Conservation (phyloP, 768 basidiomycete genomes). For the Antrodiella citrinella region DNA sequence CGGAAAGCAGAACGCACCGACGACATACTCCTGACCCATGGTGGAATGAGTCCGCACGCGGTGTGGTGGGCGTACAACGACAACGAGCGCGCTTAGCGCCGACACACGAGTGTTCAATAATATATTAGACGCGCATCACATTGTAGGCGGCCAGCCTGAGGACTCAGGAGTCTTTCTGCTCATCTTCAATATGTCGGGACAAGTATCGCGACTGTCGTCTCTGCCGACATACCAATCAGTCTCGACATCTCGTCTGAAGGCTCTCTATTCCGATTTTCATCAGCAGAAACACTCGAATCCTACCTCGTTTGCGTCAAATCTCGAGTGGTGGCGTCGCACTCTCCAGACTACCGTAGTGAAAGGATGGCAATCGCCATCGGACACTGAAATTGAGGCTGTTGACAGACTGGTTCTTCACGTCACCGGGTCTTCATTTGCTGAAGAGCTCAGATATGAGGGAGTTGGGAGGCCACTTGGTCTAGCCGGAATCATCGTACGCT, state of each 20-base stretch:
- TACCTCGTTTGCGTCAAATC: conserved; percentile 67
- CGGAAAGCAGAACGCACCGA: not conserved
- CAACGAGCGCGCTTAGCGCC: no score
- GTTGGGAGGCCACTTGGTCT: conserved; percentile 72
- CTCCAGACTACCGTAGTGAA: conserved; percentile 52
- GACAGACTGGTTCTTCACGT: conserved; percentile 59
- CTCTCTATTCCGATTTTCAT: conserved; percentile 84
- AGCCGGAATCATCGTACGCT: conserved; percentile 66
- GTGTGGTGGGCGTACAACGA: no score
- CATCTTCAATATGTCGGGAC: not conserved
- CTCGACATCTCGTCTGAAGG: conserved; percentile 51
- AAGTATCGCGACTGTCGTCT: conserved; percentile 15
- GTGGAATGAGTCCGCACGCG: no score
- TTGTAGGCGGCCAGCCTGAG: no score
- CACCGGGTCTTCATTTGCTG: conserved; percentile 38
- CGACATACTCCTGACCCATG: not conserved
- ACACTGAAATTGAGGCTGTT: conserved; percentile 3
- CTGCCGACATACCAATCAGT: conserved; percentile 40
- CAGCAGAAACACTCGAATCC: conserved; percentile 81
- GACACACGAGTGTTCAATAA: no score
- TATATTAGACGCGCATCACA: no score
- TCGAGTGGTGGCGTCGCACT: conserved; percentile 81
- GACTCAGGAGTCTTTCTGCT: no score
- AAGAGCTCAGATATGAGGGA: conserved; percentile 54
- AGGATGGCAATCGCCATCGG: conserved; percentile 39